phyloP scores from a whole-genome alignment of 768 basidiomycete genomes.

The Suillus lakei region DNA sequence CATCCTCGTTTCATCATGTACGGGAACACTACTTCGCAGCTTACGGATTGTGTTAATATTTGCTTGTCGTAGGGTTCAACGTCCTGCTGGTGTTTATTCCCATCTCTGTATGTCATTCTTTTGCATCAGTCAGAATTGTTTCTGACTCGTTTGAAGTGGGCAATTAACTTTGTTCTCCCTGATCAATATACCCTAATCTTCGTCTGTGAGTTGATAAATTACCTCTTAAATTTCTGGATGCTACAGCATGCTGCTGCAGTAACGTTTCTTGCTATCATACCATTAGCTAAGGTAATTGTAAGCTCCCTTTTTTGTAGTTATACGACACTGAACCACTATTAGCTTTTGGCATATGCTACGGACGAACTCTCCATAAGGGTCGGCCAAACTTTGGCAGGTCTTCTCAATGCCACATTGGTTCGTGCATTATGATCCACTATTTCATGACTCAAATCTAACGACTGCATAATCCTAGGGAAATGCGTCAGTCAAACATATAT shows the following conservation, averaged over 20 bases:
- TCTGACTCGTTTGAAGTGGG: constrained; percentile 57
- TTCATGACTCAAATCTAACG: constrained; percentile 6
- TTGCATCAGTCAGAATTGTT: constrained; percentile 2
- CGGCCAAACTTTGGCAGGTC: constrained; percentile 82
- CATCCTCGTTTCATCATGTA: constrained; percentile 64
- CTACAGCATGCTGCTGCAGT: constrained; percentile 43
- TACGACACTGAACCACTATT: constrained; percentile 1
- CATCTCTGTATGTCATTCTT: constrained; percentile 52
- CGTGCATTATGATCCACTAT: constrained; percentile 24
- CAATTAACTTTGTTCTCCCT: constrained; percentile 62
- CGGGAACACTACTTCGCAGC: constrained; percentile 19
- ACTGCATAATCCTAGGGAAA: constrained; percentile 27
- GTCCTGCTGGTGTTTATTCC: constrained; percentile 75
- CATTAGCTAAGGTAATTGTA: constrained; percentile 69
- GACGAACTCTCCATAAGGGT: constrained; percentile 84
- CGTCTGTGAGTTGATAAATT: constrained; percentile 55
- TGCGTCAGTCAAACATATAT: constrained; percentile 25
- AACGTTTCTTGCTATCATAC: constrained; percentile 82
- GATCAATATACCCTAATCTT: constrained; percentile 66
- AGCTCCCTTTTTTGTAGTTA: not conserved
- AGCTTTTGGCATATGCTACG: constrained; percentile 85
- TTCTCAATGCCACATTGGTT: constrained; percentile 85
- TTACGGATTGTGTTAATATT: constrained; percentile 9
- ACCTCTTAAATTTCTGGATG: not conserved
- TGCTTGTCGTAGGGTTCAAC: constrained; percentile 60